Base-by-base conservation (phyloP, 768 basidiomycete species). In the Termitomyces sp. region DNA sequence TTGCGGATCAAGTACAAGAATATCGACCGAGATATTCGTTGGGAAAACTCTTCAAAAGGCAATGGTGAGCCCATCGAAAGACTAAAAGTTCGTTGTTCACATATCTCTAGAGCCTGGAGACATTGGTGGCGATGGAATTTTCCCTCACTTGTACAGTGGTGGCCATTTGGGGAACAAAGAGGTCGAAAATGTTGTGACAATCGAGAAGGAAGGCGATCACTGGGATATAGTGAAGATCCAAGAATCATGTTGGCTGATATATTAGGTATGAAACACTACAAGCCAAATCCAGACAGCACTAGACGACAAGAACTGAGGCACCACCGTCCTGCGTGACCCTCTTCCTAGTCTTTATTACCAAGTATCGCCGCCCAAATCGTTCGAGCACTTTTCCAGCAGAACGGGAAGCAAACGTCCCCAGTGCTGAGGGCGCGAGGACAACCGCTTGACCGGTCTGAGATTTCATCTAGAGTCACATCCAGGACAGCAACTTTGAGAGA, bases 361-460 rank as follows among this genome's bases (percentile, higher is more conserved):
- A 57, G 53, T 83, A 85, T 0, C 79, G 70, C 12, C 87, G 77
- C 3, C 86, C 84, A 49, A 85, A 78, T 11, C 77, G 77, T 21
- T 68, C 69, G 30, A 82, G 62, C 40, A 65, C 66, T 35, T 51
- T 55, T 43, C 15, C 38, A 17, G 51, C n/a, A 12, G 51, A 58
- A 11, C n/a, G 46, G 14, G 45, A 45, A 12, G 64, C 62, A 17
- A 79, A 76, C 3, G 77, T 63, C 1, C 75, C 77, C 46, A 86
- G 70, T 2, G 80, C 85, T 5, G 85, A 81, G 0, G 87, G 84
- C 6, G 85, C 84, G 32, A 88, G 74, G 3, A 89, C 73, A 12
- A 89, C 78, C 0, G 87, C 84, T 64, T 89, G 77, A 0, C 87
- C 87, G 0, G 87, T 89, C 87, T 89, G 37, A 45, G 11, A 26